Percentiles rank a stretch among this genome's conserved stretches.
Evolutionary conservation across 441 rosid genomes (phyloP).

Genomic region (Bruguiera hainesii): DNA sequence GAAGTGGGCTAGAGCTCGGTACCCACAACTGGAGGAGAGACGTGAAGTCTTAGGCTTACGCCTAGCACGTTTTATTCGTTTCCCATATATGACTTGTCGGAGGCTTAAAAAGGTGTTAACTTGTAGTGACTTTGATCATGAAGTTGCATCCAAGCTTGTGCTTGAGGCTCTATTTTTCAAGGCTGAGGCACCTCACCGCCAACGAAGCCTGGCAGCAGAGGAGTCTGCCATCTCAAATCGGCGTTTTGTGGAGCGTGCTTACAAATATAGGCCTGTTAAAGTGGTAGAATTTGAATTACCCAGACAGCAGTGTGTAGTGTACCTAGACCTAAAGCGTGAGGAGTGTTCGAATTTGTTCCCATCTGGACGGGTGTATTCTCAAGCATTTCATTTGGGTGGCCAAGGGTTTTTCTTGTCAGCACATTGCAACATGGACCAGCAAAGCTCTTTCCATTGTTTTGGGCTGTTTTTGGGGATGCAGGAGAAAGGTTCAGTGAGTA

Average conservation of each 20-base stretch:
- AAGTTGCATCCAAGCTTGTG: constrained; percentile 53
- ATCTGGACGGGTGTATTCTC: constrained; percentile 51
- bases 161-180: constrained; percentile 76
- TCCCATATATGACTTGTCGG: constrained; percentile 73
- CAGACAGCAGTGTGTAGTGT: constrained; percentile 65
- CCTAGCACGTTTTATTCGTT: constrained; percentile 63
- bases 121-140: constrained; percentile 57
- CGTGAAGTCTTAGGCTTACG: constrained; percentile 52
- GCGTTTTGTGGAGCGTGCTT: constrained; percentile 61
- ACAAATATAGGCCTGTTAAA: constrained; percentile 63
- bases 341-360: constrained; percentile 60
- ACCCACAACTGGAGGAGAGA: constrained; percentile 53
- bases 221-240: constrained; percentile 34
- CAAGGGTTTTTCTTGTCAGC: constrained; percentile 69
- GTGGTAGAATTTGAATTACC: constrained; percentile 73
- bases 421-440: constrained; percentile 68
- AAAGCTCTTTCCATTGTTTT: constrained; percentile 57
- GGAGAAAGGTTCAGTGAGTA: constrained; percentile 54
- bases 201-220: constrained; percentile 42
- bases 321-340: constrained; percentile 63
- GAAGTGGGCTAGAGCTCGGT: constrained; percentile 62
- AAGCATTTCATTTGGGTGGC: constrained; percentile 69
- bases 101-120: constrained; percentile 66
- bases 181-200: constrained; percentile 57
- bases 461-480: constrained; percentile 66